Evolutionary conservation across 2,329 filamentous ascomycete genomes (phyloP).

Genomic region (Penicillium aurantiogriseum): DNA sequence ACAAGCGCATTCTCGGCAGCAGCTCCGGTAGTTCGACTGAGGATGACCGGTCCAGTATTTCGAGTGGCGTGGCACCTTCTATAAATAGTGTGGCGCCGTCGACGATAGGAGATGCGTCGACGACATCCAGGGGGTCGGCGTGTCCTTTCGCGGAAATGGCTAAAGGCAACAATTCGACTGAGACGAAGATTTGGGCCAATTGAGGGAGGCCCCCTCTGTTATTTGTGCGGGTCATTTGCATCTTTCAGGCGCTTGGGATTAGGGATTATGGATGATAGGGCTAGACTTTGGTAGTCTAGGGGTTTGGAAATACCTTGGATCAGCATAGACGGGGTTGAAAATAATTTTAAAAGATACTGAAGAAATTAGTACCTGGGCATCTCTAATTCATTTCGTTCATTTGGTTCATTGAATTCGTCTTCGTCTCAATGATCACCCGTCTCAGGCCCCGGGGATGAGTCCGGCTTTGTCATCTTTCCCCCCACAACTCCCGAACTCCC

Average conservation of each 20-base stretch:
- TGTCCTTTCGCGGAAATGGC: constrained; percentile 35
- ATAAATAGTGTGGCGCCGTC: constrained; percentile 16
- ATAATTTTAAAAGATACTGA: neutral
- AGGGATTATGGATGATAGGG: neutral
- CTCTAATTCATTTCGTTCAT: neutral
- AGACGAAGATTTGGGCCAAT: constrained; percentile 35
- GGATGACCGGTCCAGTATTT: constrained; percentile 32
- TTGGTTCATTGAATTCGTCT: neutral
- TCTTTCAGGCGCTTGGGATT: constrained; percentile 13
- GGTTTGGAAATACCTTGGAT: neutral
- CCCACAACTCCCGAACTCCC: constrained; percentile 4
- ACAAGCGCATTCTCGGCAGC: constrained; percentile 54
- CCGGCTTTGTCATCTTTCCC: constrained; percentile 8
- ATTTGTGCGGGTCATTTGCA: constrained; percentile 7
- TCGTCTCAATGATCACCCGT: neutral
- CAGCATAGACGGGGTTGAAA: neutral
- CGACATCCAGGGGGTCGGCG: constrained; percentile 12
- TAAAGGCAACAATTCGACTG: constrained; percentile 17
- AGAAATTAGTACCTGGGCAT: neutral
- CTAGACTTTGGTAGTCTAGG: neutral
- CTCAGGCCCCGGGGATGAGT: neutral
- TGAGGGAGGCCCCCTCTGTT: constrained; percentile 1
- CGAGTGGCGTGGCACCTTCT: constrained; percentile 22
- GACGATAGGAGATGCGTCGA: neutral
- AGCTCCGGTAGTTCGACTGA: constrained; percentile 30